Conservation (phyloP, 1,284 basidiomycete species). For the Papiliotrema laurentii region DNA sequence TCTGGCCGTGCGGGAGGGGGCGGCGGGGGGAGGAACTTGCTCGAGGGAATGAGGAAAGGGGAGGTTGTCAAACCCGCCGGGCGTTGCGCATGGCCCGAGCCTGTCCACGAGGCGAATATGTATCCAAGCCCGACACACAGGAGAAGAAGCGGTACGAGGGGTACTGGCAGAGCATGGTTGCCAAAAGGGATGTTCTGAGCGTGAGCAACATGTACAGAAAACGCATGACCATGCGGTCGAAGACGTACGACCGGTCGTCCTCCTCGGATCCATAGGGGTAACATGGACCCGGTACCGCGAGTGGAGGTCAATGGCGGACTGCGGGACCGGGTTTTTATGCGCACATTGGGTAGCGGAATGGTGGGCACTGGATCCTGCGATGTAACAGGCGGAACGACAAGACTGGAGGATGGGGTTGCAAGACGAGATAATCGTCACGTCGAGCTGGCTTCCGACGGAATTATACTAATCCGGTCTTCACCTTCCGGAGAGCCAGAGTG, state of each 20-base stretch:
- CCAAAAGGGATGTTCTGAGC: neutral
- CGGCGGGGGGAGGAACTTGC: slow-evolving; percentile 20
- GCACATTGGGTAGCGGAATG: neutral
- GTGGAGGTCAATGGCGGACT: neutral
- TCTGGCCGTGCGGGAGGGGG: slow-evolving; percentile 12
- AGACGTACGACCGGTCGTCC: neutral
- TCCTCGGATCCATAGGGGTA: neutral
- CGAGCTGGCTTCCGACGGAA: too few species aligned
- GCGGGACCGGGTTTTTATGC: neutral
- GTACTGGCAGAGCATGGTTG: neutral
- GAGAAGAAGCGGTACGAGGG: neutral
- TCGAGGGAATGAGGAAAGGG: slow-evolving; percentile 24
- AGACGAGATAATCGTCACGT: too few species aligned
- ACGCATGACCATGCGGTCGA: too few species aligned
- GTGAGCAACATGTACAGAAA: neutral
- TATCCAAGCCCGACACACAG: neutral
- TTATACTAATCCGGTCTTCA: too few species aligned
- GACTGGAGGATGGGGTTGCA: too few species aligned
- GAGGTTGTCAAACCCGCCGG: slow-evolving; percentile 12
- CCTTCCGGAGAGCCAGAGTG: too few species aligned
- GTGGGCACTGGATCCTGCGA: too few species aligned
- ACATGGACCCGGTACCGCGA: too few species aligned
- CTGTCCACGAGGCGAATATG: neutral
- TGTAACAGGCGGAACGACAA: too few species aligned
- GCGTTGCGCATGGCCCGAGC: neutral